Evolutionary conservation across 2,329 filamentous ascomycete species (phyloP).

Genomic region (Scytalidium sp.): DNA sequence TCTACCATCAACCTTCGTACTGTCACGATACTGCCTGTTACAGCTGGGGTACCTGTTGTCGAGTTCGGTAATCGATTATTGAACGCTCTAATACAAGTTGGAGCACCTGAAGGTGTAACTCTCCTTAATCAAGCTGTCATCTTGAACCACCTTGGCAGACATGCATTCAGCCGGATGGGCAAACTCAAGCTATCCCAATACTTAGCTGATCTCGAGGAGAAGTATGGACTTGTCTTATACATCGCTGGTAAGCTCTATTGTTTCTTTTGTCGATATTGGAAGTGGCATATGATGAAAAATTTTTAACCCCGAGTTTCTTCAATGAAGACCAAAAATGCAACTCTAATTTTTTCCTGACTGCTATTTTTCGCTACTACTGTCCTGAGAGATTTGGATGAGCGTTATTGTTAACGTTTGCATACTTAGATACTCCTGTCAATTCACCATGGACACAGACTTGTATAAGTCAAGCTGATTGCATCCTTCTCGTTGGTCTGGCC

Average conservation of each 20-base stretch:
- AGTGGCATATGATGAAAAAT: constrained; percentile 38
- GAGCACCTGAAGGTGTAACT: constrained; percentile 83
- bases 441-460: constrained; percentile 98
- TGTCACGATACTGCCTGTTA: constrained; percentile 87
- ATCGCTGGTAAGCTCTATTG: constrained; percentile 63
- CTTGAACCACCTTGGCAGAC: constrained; percentile 88
- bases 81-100: constrained; percentile 84
- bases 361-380: constrained; percentile 1
- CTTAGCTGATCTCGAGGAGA: constrained; percentile 93
- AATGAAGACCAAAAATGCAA: constrained; percentile 26
- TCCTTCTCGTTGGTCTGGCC: constrained; percentile 85
- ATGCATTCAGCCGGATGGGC: constrained; percentile 96
- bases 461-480: constrained; percentile 94
- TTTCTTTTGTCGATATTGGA: constrained; percentile 30
- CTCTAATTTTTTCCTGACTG: constrained; percentile 69
- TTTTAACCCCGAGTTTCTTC: constrained; percentile 20
- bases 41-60: constrained; percentile 85
- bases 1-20: constrained; percentile 92
- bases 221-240: constrained; percentile 93
- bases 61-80: constrained; percentile 91
- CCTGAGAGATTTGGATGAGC: neutral
- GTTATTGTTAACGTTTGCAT: constrained; percentile 16
- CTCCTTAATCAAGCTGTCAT: constrained; percentile 92
- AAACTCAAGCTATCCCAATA: constrained; percentile 96
- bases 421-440: constrained; percentile 85